Evolutionary conservation across 176 grass and related monocot species (phyloP), one percentile per base, ranked within the genome.

Genomic region (Areca catechu): DNA sequence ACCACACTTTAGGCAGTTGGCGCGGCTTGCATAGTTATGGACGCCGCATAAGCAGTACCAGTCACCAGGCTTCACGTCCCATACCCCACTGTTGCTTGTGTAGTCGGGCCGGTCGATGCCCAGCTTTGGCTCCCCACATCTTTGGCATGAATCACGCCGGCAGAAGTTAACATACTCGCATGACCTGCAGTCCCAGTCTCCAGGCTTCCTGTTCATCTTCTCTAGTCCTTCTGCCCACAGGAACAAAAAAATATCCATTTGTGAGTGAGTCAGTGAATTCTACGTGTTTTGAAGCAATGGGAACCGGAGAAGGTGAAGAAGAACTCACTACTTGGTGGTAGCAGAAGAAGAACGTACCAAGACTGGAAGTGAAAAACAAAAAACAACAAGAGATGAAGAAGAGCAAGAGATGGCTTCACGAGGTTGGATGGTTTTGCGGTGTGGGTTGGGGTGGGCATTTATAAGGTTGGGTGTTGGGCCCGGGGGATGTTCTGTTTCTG

Each of bases 61-160:
- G 59, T 95, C 91, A 10, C 91, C 91, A 1, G 91, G 91, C 77
- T 95, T 95, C 6, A 95, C 86, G 20, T 89, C 79, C 91, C 91
- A 95, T 1, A 1, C 25, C 53, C 54, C 81, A 27, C 61, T 53
- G 50, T 14, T 27, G 65, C 60, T 73, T 15, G 49, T 54, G 74
- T 79, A 79, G 67, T 76, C 76, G 54, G 75, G 64, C 22, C 75
- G 57, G 29, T 82, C 80, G 16, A 48, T 58, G 16, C 90, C 83
- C 0, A 95, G 56, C 71, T 84, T 95, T 4, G 83, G 56, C 61
- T 90, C 82, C 54, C 82, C 76, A 69, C 90, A 95, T 15, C 90
- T 63, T 56, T 89, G 85, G 82, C 90, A 95, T 10, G 90, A 72
- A 4, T 95, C 90, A 10, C 90, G 64, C 79, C 85, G 86, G 70